These are phyloP conservation scores for Aspergillus versicolor DNA, from an alignment of 2,329 filamentous ascomycete species.

Conservation along the genomic window DNA sequence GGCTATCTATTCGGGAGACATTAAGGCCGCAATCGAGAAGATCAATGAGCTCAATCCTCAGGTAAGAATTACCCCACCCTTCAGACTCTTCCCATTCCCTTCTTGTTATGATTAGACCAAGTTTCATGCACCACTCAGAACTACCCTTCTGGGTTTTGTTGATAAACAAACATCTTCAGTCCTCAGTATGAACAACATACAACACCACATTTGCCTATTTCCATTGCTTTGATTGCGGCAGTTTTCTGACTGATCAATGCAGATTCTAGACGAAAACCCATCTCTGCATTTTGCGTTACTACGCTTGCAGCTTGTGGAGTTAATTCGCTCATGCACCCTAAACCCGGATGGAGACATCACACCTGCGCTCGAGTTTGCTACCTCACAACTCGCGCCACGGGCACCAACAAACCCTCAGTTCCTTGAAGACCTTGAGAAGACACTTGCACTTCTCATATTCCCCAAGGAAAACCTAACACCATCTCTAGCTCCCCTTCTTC, in stretches of 20 bases:
- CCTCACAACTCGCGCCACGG: conserved; percentile 79
- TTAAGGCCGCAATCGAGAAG: conserved; percentile 78
- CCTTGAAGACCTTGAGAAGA: conserved; percentile 82
- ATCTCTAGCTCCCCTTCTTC: conserved; percentile 71
- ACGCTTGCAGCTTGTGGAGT: conserved; percentile 86
- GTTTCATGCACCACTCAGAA: conserved; percentile 99
- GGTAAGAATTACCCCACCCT: conserved; percentile 58
- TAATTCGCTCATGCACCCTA: conserved; percentile 75
- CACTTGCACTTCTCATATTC: conserved; percentile 90
- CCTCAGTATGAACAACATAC: conserved; percentile 73
- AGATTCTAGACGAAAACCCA: conserved; percentile 86
- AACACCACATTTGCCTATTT: conserved; percentile 14
- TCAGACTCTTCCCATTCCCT: conserved; percentile 6
- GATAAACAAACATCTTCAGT: conserved; percentile 77
- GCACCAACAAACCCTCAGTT: conserved; percentile 80
- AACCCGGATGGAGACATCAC: conserved; percentile 69
- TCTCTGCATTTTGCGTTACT: conserved; percentile 86
- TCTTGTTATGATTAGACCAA: conserved; percentile 84
- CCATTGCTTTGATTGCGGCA: conserved; percentile 15
- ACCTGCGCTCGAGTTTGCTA: conserved; percentile 82
- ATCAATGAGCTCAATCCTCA: conserved; percentile 89
- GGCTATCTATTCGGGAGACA: conserved; percentile 80
- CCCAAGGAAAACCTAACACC: conserved; percentile 75
- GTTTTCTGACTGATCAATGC: conserved; percentile 25
- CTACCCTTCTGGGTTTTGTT: conserved; percentile 76